These are phyloP conservation scores for Penicillium daleae DNA, from an alignment of 495 filamentous ascomycete species.

Conservation along the genomic window DNA sequence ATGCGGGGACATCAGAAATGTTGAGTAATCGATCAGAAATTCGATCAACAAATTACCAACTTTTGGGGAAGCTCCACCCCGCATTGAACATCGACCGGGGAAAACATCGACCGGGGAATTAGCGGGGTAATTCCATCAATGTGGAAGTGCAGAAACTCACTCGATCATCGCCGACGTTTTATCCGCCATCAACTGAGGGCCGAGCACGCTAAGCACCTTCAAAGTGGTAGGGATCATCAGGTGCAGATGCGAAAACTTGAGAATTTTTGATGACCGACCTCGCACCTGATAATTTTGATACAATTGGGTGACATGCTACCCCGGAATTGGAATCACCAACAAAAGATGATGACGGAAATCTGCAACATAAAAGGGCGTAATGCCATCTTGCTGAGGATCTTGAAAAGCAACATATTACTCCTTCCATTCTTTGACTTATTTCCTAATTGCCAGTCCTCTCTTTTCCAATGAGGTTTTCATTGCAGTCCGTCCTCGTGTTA, in stretches of 20 bases:
- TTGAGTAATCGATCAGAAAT: background rate
- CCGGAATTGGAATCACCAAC: background rate
- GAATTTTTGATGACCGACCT: background rate
- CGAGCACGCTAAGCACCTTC: background rate
- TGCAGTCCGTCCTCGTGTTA: background rate
- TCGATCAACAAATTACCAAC: background rate
- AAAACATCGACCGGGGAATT: background rate
- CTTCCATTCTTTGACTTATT: background rate
- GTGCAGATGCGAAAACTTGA: background rate
- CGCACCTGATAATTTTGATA: background rate
- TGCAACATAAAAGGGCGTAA: background rate
- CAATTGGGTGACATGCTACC: background rate
- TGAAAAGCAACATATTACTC: background rate
- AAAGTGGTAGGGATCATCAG: background rate
- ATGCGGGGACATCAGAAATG: background rate
- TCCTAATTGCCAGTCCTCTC: too few species aligned
- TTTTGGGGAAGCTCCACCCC: background rate
- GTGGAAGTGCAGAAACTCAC: background rate
- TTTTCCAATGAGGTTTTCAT: background rate
- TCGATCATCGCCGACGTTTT: conserved; percentile 1
- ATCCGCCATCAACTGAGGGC: background rate
- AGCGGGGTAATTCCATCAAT: background rate
- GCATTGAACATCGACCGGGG: background rate
- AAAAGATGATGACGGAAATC: background rate
- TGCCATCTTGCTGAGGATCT: background rate